These are phyloP conservation scores for Artemisia tridentata DNA, from an alignment of 129 eudicot genomes.

Conservation along the genomic window DNA sequence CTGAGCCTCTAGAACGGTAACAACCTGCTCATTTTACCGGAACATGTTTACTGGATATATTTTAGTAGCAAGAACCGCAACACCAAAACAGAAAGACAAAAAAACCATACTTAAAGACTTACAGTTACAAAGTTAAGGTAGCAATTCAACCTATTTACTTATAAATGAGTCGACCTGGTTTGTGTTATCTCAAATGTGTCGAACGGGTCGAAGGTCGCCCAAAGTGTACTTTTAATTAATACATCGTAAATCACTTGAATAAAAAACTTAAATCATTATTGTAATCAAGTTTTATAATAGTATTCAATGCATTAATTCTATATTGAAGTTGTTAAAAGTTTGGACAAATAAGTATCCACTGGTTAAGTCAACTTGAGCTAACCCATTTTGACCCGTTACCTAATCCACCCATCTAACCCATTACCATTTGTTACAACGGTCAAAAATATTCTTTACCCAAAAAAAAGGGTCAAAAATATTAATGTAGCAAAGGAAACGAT, in stretches of 20 bases:
- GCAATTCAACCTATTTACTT: conserved; percentile 4
- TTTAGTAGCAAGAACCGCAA: not conserved
- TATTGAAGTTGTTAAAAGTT: too few species aligned
- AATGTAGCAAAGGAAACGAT: not conserved
- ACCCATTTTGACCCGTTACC: conserved; percentile 6
- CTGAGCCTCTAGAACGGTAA: not conserved
- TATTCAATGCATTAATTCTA: not conserved
- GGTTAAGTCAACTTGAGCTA: not conserved
- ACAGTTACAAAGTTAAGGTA: not conserved
- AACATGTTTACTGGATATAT: not conserved
- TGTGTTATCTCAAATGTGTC: not conserved
- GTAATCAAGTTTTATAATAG: not conserved
- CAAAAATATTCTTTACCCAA: not conserved
- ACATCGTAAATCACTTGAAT: not conserved
- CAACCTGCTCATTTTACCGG: not conserved
- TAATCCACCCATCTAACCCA: not conserved
- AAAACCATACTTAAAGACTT: not conserved
- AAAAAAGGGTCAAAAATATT: not conserved
- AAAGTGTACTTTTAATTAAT: too few species aligned
- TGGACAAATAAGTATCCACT: not conserved
- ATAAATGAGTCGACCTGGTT: not conserved
- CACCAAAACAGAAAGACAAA: too few species aligned
- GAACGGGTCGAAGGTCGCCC: not conserved
- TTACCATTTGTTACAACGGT: not conserved
- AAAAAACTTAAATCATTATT: not conserved